Base-by-base conservation (phyloP, 768 basidiomycete genomes). In the Russula sp. region DNA sequence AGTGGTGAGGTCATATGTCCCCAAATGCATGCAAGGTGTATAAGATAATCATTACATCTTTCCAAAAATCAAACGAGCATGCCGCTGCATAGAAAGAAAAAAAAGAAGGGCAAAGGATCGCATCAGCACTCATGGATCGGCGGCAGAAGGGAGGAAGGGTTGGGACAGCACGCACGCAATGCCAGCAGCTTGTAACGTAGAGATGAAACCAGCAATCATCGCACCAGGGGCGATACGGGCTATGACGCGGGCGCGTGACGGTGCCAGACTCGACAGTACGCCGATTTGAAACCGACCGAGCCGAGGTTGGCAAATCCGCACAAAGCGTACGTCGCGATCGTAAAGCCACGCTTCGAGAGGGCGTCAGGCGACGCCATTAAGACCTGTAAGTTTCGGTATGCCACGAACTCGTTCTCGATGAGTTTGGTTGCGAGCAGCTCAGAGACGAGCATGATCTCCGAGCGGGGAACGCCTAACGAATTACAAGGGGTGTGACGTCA, bases 241-340 rank as follows among this genome's bases (percentile, higher is more conserved):
- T 69, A 96, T 94, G 67, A 82, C 77, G 71, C 83, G 88, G 61
- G 81, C 79, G 65, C 86, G 83, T 24, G 86, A 79, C 4, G 89
- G 88, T 22, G 88, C 89, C 34, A 90, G 79, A 26, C 86, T 84
- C 55, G 80, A 78, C 53, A 90, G 79, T 72, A 90, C 88, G 71
- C 89, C 89, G 64, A 90, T 84, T 74, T 94, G 90, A 69, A 92
- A 71, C 93, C 94, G 28, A 94, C 78, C 7, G 90, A 90, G 61
- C 88, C 85, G 52, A 92, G 78, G 73, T 95, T 95, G 64, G 91
- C 91, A 72, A 96, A 96, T 10, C 94, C 94, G 74, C 92, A 94
- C 18, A 95, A 85, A 14, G 89, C 87, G 73, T 94, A 96, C 40
- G 88, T 85, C 16, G 89, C 85, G 69, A 95, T 94, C 58, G 87